A percentile compares a stretch with the other conserved stretches of the same genome.
Conservation (phyloP, 495 filamentous ascomycete genomes). For the Chaetomidium leptoderma region DNA sequence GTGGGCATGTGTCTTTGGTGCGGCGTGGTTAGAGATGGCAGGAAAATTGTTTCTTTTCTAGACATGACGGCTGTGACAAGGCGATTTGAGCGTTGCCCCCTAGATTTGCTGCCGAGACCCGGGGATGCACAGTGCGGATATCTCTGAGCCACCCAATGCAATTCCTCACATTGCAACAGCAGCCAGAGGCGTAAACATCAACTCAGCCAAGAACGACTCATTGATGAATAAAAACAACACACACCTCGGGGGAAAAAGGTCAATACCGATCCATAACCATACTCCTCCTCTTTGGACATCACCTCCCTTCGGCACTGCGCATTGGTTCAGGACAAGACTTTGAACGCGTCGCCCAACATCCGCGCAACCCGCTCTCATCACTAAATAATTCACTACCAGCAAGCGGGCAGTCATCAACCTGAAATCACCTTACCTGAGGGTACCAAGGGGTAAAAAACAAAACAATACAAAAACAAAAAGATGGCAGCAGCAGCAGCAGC, state of each 20-base stretch:
- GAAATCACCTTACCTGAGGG: too few relatives aligned
- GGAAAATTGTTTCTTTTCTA: slow-evolving; percentile 3
- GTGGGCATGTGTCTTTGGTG: slow-evolving; percentile 13
- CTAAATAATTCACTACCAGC: not conserved
- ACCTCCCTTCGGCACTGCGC: too few relatives aligned
- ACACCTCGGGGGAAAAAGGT: too few relatives aligned
- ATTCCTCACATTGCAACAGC: not conserved
- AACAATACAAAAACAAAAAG: not conserved
- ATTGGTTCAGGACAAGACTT: too few relatives aligned
- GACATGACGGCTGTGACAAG: not conserved
- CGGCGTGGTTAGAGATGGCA: slow-evolving; percentile 9
- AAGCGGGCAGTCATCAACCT: too few relatives aligned
- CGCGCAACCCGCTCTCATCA: too few relatives aligned
- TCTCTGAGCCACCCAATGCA: not conserved
- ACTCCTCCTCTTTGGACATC: too few relatives aligned
- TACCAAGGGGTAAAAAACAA: not conserved
- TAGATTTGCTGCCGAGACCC: not conserved
- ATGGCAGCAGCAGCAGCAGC: not conserved
- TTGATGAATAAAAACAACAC: too few relatives aligned
- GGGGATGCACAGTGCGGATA: slow-evolving; percentile 3
- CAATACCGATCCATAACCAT: too few relatives aligned
- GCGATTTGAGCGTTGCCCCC: not conserved
- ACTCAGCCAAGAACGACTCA: not conserved
- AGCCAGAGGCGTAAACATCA: not conserved
- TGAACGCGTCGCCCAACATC: too few relatives aligned